phyloP scores from a whole-genome alignment of 2,329 filamentous ascomycete genomes.

The Akanthomyces lecanii region DNA sequence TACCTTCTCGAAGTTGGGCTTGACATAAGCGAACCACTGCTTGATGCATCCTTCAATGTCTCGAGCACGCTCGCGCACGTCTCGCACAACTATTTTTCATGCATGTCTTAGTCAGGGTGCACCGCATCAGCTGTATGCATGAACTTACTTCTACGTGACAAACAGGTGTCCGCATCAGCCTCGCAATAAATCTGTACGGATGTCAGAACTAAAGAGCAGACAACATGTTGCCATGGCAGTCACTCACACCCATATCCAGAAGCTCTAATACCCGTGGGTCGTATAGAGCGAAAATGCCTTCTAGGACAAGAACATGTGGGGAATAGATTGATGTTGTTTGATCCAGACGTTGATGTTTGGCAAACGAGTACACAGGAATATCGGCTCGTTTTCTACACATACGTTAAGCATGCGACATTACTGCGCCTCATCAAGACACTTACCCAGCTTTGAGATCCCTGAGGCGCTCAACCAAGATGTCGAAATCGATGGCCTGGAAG shows the following conservation, averaged over 20 bases:
- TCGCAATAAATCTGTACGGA: slow-evolving; percentile 78
- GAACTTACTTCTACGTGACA: slow-evolving; percentile 75
- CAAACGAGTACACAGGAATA: slow-evolving; percentile 92
- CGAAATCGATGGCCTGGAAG: slow-evolving; percentile 79
- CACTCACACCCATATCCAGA: slow-evolving; percentile 76
- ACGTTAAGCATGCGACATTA: slow-evolving; percentile 16
- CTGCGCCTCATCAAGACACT: slow-evolving; percentile 23
- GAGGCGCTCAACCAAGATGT: slow-evolving; percentile 74
- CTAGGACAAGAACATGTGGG: slow-evolving; percentile 88
- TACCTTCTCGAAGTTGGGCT: slow-evolving; percentile 87
- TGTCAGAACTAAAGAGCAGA: neutral
- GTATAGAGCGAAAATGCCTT: slow-evolving; percentile 93
- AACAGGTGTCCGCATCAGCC: slow-evolving; percentile 88
- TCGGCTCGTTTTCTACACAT: slow-evolving; percentile 72
- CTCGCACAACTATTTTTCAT: slow-evolving; percentile 62
- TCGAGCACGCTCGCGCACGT: slow-evolving; percentile 82
- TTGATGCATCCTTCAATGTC: slow-evolving; percentile 96
- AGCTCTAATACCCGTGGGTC: slow-evolving; percentile 81
- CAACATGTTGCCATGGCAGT: neutral
- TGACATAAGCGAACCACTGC: slow-evolving; percentile 95
- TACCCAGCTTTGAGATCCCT: slow-evolving; percentile 89
- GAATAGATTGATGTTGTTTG: slow-evolving; percentile 90
- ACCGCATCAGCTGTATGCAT: slow-evolving; percentile 17
- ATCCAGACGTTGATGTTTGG: slow-evolving; percentile 76
- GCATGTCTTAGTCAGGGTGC: slow-evolving; percentile 16